Conservation (phyloP, 108 stramenopile species). For the Skeletonema menzelii region DNA sequence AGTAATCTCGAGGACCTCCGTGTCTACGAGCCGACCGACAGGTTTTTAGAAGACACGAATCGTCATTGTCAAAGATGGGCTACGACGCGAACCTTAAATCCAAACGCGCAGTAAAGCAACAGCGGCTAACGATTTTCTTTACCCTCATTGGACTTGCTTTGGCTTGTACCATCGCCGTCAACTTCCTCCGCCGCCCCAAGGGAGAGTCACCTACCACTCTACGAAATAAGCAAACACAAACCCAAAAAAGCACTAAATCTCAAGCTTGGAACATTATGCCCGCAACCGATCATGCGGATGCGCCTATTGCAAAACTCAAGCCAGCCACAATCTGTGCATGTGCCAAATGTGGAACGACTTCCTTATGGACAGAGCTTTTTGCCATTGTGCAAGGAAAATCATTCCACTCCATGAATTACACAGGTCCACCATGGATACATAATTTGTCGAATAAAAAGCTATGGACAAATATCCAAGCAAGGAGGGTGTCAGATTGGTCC, state of each 20-base stretch:
- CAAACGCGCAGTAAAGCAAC: conserved; percentile 20
- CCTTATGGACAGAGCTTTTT: background rate
- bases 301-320: background rate
- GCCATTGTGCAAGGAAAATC: background rate
- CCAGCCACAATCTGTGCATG: background rate
- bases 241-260: too few species aligned
- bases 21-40: too few species aligned
- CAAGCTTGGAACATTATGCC: background rate
- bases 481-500: background rate
- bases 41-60: too few species aligned
- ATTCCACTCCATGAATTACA: background rate
- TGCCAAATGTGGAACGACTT: background rate
- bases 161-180: conserved; percentile 23
- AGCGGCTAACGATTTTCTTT: conserved; percentile 18
- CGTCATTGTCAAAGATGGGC: conserved; percentile 37
- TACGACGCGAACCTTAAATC: conserved; percentile 47
- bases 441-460: background rate
- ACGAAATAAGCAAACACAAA: background rate
- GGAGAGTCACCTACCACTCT: background rate
- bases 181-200: conserved; percentile 6
- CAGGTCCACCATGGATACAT: background rate
- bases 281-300: background rate
- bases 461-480: background rate
- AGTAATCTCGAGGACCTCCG: too few species aligned
- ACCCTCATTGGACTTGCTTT: conserved; percentile 26